A percentile compares a stretch with the other conserved stretches of the same genome.
These are phyloP conservation scores for Amanita subjunquillea DNA, from an alignment of 768 basidiomycete species.

Conservation along the genomic window DNA sequence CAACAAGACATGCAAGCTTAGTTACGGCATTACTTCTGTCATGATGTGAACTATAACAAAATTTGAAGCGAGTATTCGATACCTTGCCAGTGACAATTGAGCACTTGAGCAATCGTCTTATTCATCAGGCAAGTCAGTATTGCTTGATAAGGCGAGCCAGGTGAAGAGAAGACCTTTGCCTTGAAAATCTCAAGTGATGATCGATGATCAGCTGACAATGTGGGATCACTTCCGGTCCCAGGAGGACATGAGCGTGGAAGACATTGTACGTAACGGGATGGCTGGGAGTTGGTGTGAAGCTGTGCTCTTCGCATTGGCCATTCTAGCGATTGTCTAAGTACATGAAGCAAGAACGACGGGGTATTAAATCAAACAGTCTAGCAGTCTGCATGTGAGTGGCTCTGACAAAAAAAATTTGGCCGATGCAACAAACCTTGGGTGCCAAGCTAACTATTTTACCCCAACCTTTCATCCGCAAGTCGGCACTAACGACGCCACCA, in stretches of 20 bases:
- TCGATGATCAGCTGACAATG: neutral
- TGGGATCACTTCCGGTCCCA: neutral
- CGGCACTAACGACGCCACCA: slow-evolving; percentile 86
- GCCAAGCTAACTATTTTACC: slow-evolving; percentile 88
- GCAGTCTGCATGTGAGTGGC: neutral
- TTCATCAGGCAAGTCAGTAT: too few relatives aligned
- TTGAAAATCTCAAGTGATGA: neutral
- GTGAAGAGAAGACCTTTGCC: neutral
- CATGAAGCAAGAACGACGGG: neutral
- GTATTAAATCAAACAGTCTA: neutral
- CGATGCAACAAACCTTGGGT: slow-evolving; percentile 52
- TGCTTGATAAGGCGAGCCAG: too few relatives aligned
- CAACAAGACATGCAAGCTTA: too few relatives aligned
- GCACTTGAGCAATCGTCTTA: too few relatives aligned
- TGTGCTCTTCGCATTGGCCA: neutral
- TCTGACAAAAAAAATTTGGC: too few relatives aligned
- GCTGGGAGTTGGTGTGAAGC: neutral
- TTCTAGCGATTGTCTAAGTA: neutral
- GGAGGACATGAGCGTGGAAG: neutral
- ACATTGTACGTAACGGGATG: neutral
- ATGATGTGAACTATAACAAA: too few relatives aligned
- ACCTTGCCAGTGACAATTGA: too few relatives aligned
- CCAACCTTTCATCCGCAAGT: slow-evolving; percentile 88
- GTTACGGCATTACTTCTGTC: too few relatives aligned
- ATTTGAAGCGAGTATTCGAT: too few relatives aligned